Percentiles rank a stretch among this genome's conserved stretches.
Conservation (phyloP, 495 filamentous ascomycete genomes). For the Hamigera avellanea region DNA sequence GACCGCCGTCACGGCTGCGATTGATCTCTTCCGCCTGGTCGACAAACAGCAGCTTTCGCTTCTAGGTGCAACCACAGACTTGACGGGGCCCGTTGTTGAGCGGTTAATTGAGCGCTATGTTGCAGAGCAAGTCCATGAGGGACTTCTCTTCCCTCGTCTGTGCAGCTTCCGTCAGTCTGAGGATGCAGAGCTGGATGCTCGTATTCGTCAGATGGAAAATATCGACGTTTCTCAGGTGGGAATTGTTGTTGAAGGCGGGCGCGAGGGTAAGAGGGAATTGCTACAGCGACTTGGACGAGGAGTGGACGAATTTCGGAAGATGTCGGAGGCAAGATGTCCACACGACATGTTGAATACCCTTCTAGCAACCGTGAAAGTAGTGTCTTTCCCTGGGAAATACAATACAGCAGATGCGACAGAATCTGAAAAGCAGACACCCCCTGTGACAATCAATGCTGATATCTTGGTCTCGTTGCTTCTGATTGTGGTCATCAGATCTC, state of each 20-base stretch:
- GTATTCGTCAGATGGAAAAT: constrained; percentile 83
- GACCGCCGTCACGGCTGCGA: constrained; percentile 82
- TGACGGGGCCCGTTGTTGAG: constrained; percentile 88
- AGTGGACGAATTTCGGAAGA: constrained; percentile 82
- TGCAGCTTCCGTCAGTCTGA: constrained; percentile 67
- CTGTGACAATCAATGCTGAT: constrained; percentile 88
- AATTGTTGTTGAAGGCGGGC: constrained; percentile 65
- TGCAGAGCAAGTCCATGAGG: constrained; percentile 83
- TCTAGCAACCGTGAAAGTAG: constrained; percentile 72
- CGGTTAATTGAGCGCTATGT: constrained; percentile 92
- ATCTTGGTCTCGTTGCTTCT: constrained; percentile 86
- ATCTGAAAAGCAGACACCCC: constrained; percentile 47
- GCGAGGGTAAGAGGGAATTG: constrained; percentile 59
- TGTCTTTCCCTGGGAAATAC: constrained; percentile 45
- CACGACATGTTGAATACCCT: constrained; percentile 92
- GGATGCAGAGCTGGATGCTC: constrained; percentile 81
- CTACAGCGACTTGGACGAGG: constrained; percentile 58
- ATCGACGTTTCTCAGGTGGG: constrained; percentile 94
- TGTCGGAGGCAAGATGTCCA: constrained; percentile 71
- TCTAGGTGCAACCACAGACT: constrained; percentile 82
- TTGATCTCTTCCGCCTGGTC: constrained; percentile 89
- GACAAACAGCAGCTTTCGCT: constrained; percentile 92
- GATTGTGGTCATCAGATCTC: constrained; percentile 84
- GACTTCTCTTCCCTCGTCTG: constrained; percentile 71
- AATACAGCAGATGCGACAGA: constrained; percentile 18